Evolutionary conservation across 1,284 basidiomycete genomes (phyloP).

Genomic region (Pseudozyma sp.): DNA sequence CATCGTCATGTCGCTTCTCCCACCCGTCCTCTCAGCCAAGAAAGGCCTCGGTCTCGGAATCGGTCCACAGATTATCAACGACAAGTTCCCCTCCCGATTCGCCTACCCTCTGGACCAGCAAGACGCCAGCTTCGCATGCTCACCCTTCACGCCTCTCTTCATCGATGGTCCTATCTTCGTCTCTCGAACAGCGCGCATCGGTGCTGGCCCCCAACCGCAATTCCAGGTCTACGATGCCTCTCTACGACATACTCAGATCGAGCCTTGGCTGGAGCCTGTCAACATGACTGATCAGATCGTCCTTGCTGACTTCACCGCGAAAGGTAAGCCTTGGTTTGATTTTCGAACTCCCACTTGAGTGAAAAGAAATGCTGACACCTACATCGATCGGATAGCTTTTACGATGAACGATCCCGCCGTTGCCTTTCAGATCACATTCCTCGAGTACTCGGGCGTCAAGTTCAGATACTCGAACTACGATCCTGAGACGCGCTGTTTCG

Average conservation of each 20-base stretch:
- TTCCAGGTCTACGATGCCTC: not conserved
- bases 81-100: too few species aligned
- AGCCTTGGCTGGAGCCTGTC: slow-evolving; percentile 1
- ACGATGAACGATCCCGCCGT: slow-evolving; percentile 1
- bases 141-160: not conserved
- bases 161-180: not conserved
- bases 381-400: slow-evolving; percentile 5
- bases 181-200: too few species aligned
- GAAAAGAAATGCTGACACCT: too few species aligned
- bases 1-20: too few species aligned
- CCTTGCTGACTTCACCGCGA: not conserved
- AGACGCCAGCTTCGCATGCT: too few species aligned
- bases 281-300: not conserved
- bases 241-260: not conserved
- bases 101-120: too few species aligned
- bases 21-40: too few species aligned
- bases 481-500: slow-evolving; percentile 5
- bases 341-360: too few species aligned
- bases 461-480: slow-evolving; percentile 21
- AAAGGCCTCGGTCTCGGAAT: too few species aligned
- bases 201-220: not conserved
- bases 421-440: slow-evolving; percentile 13
- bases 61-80: too few species aligned
- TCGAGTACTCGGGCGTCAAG: not conserved
- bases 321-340: too few species aligned